phyloP scores from a whole-genome alignment of 228 moss, liverwort and hornwort genomes.

The Sphagnum fallax region DNA sequence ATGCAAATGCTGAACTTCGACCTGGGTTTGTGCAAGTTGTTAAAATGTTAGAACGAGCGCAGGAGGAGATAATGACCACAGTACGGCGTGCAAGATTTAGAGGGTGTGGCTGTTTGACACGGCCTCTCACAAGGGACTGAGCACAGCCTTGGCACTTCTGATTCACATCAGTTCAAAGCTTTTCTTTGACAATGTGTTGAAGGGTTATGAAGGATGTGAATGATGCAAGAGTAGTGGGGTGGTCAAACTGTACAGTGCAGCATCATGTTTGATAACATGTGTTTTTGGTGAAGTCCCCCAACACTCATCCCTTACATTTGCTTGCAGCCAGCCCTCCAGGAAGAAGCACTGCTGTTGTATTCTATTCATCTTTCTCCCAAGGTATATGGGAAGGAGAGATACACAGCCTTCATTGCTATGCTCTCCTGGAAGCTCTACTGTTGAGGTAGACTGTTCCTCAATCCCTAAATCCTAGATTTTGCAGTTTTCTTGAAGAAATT shows the following conservation, averaged over 20 bases:
- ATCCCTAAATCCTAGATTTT: too few species aligned
- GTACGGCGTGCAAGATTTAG: slow-evolving; percentile 97
- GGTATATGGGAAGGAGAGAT: too few species aligned
- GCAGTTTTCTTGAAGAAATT: too few species aligned
- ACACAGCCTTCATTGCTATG: too few species aligned
- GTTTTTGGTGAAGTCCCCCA: slow-evolving; percentile 30
- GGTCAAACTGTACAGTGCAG: slow-evolving; percentile 69
- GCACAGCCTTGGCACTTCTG: slow-evolving; percentile 6
- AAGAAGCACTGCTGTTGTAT: slow-evolving; percentile 21
- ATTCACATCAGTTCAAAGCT: slow-evolving; percentile 4
- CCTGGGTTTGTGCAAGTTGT: slow-evolving; percentile 89
- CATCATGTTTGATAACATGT: slow-evolving; percentile 55
- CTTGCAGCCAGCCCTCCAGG: slow-evolving; percentile 2
- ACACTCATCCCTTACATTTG: background rate
- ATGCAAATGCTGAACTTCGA: slow-evolving; percentile 81
- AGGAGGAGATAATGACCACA: slow-evolving; percentile 77
- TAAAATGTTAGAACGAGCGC: slow-evolving; percentile 88
- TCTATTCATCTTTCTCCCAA: slow-evolving; percentile 4
- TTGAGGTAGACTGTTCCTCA: too few species aligned
- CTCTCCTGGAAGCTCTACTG: too few species aligned
- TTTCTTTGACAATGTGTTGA: slow-evolving; percentile 3
- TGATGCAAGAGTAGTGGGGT: slow-evolving; percentile 16
- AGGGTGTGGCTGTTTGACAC: slow-evolving; percentile 78
- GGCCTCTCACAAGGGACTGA: slow-evolving; percentile 88
- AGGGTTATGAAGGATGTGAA: slow-evolving; percentile 20